Conservation (phyloP, 2,329 filamentous ascomycete species). For the Curvularia sp. region DNA sequence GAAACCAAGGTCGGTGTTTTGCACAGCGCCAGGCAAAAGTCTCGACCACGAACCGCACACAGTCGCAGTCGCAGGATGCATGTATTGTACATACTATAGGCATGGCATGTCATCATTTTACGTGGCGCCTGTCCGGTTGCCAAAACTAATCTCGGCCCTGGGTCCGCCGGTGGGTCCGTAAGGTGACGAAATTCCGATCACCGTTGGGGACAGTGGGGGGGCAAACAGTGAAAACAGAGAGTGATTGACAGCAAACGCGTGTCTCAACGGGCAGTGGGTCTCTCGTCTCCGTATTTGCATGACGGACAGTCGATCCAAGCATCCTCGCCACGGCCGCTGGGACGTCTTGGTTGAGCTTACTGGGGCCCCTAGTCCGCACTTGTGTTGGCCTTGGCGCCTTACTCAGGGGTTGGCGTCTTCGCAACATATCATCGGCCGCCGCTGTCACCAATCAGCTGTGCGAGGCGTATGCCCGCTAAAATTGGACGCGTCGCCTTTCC, state of each 20-base stretch:
- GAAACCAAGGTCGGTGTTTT: neutral
- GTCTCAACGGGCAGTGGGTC: constrained; percentile 13
- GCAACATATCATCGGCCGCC: constrained; percentile 1
- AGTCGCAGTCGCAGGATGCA: neutral
- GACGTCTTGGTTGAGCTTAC: constrained; percentile 11
- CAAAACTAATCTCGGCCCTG: neutral
- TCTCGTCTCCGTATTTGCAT: neutral
- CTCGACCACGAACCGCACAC: neutral
- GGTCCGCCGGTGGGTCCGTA: neutral
- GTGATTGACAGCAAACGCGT: constrained; percentile 19
- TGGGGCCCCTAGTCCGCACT: neutral
- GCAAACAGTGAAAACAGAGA: neutral
- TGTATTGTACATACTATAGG: too few relatives aligned
- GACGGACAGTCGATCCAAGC: constrained; percentile 20
- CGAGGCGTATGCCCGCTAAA: constrained; percentile 9
- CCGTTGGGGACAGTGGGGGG: neutral
- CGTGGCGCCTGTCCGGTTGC: neutral
- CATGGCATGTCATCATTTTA: neutral
- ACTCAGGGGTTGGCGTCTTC: constrained; percentile 19
- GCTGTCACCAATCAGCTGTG: constrained; percentile 1
- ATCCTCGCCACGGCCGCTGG: constrained; percentile 18
- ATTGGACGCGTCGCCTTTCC: constrained; percentile 19
- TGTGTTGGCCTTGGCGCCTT: constrained; percentile 17
- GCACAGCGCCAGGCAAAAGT: neutral
- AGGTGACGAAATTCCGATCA: constrained; percentile 17